Base-by-base conservation (phyloP, 2,329 filamentous ascomycete species). In the Claviceps maximensis region DNA sequence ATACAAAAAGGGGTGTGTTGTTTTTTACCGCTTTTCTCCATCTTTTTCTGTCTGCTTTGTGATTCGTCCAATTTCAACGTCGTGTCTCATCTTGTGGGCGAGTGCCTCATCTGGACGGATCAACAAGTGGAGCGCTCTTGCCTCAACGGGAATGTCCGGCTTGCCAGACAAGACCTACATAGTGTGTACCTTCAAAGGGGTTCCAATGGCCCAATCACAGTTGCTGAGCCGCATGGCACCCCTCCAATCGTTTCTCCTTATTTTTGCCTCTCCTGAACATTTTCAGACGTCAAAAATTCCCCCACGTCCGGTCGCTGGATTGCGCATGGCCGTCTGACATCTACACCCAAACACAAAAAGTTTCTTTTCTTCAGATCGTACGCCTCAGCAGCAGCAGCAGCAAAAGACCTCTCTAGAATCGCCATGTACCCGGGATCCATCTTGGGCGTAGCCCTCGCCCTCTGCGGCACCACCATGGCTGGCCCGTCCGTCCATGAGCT, bases 391-490 rank as follows among this genome's bases (percentile, higher is more conserved):
- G 27, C 27, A 29, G 27, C 27, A 29, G 27, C n/a, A n/a, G n/a
- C n/a, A n/a, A n/a, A n/a, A n/a, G n/a, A n/a, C n/a, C n/a, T n/a
- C n/a, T n/a, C n/a, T n/a, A 33, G 5, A 7, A 10, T 33, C 58
- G 60, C 52, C 50, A 70, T 70, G 67, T 61, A 64, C 55, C 56
- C 65, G 19, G 62, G 61, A 42, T 60, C 58, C 36, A 55, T 69
- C 56, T 50, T 65, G 54, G 60, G 63, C 42, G 53, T 58, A 40
- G 61, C 56, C 23, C 55, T 53, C n/a, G 59, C 64, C 38, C 59
- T 67, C 31, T 47, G 52, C 33, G 40, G 58, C 49, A 57, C 56
- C 9, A 52, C 60, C 31, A 61, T 61, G 33, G 68, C 68, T 57
- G 58, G 65, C 17, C 60, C 63, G 38, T 59, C 63, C 12, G 60